Conservation (phyloP, 768 basidiomycete genomes). For the Leccinum subgranulosum region DNA sequence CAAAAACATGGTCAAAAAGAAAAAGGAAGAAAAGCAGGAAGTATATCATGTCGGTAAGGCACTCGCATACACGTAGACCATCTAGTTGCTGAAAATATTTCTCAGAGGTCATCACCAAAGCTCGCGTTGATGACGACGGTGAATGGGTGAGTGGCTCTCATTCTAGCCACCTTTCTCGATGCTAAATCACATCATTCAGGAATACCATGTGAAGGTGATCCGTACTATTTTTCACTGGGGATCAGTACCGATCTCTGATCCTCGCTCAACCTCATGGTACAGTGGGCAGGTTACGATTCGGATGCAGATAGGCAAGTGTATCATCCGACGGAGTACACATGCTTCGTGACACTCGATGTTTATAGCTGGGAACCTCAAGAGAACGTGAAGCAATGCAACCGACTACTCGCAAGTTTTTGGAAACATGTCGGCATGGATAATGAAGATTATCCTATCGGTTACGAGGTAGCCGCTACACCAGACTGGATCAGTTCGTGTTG, state of each 20-base stretch:
- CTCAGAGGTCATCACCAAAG: conserved; percentile 59
- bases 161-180: background rate
- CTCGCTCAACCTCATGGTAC: conserved; percentile 4
- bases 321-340: background rate
- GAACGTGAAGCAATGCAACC: conserved; percentile 56
- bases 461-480: conserved; percentile 39
- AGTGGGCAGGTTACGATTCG: conserved; percentile 69
- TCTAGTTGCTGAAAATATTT: background rate
- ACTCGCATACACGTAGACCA: background rate
- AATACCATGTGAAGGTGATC: conserved; percentile 66
- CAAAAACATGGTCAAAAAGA: conserved; percentile 24
- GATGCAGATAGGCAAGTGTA: conserved; percentile 51
- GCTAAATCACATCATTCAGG: conserved; percentile 33
- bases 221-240: background rate
- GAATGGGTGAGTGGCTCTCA: conserved; percentile 47
- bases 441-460: conserved; percentile 49
- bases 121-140: conserved; percentile 46
- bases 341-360: background rate
- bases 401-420: conserved; percentile 66
- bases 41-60: conserved; percentile 49
- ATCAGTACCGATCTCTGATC: background rate
- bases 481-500: conserved; percentile 56
- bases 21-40: conserved; percentile 31
- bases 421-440: conserved; percentile 55
- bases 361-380: conserved; percentile 67